These are phyloP conservation scores for Pythium pectinolyticum DNA, from an alignment of 352 stramenopile genomes.

Conservation along the genomic window DNA sequence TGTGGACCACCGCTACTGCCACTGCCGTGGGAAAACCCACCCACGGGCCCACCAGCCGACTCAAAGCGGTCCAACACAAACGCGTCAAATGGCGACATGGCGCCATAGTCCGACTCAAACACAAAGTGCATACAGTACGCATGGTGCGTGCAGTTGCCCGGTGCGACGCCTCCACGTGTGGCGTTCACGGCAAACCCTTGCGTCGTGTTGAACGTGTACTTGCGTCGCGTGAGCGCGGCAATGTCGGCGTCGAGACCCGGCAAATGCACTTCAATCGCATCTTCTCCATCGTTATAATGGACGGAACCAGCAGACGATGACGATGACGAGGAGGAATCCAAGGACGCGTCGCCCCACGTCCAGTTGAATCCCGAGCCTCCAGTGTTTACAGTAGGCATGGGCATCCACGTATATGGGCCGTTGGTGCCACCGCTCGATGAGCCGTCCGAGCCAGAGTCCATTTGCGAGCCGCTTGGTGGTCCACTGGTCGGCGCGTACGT, in stretches of 20 bases:
- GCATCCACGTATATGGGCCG: not conserved
- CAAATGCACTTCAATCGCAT: too few relatives aligned
- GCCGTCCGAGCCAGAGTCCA: not conserved
- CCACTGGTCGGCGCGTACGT: too few relatives aligned
- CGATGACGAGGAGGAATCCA: not conserved
- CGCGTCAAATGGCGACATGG: slow-evolving; percentile 48
- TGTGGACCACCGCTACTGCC: not conserved
- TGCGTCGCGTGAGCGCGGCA: too few relatives aligned
- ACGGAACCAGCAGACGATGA: not conserved
- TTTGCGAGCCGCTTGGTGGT: too few relatives aligned
- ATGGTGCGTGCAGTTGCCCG: slow-evolving; percentile 4
- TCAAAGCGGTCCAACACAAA: slow-evolving; percentile 52
- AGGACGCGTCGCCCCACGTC: not conserved
- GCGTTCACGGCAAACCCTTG: too few relatives aligned
- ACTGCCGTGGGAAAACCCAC: not conserved
- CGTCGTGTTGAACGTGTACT: too few relatives aligned
- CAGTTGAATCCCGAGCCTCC: not conserved
- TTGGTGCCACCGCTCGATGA: not conserved
- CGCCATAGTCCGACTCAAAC: slow-evolving; percentile 49
- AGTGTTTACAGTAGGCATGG: not conserved
- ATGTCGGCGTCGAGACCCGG: too few relatives aligned
- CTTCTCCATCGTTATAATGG: too few relatives aligned
- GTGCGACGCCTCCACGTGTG: too few relatives aligned
- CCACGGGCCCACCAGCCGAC: slow-evolving; percentile 12
- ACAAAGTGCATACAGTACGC: slow-evolving; percentile 37